Percentiles rank a stretch among this genome's conserved stretches.
phyloP scores from a whole-genome alignment of 2,329 filamentous ascomycete species.

The Cytospora piceicola region DNA sequence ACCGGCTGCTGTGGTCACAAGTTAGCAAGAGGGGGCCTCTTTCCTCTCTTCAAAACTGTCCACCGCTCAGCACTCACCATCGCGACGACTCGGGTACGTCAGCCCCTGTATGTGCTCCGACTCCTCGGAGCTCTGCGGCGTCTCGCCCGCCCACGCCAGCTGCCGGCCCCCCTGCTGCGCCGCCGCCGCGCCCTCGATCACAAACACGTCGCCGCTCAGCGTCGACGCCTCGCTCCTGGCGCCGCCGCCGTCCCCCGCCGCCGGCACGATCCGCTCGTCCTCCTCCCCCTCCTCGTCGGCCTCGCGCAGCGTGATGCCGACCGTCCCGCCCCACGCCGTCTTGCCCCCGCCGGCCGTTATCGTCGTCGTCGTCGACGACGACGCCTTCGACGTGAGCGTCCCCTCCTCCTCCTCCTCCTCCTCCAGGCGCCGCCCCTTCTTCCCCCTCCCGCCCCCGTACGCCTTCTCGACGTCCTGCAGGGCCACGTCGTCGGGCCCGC shows the following conservation, averaged over 20 bases:
- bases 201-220: slow-evolving; percentile 42
- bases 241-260: too few relatives aligned
- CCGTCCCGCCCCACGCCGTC: slow-evolving; percentile 3
- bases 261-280: too few relatives aligned
- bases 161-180: slow-evolving; percentile 22
- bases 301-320: slow-evolving; percentile 33
- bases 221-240: slow-evolving; percentile 31
- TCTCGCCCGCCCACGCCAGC: slow-evolving; percentile 28
- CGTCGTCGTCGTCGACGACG: too few relatives aligned
- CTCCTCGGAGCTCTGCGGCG: slow-evolving; percentile 35
- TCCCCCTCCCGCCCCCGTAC: too few relatives aligned
- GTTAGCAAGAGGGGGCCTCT: background rate
- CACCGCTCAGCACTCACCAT: slow-evolving; percentile 9
- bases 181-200: slow-evolving; percentile 41
- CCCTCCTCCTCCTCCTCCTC: too few relatives aligned
- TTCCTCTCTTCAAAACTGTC: background rate
- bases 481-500: slow-evolving; percentile 44
- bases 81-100: slow-evolving; percentile 7
- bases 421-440: too few relatives aligned
- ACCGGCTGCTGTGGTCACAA: background rate
- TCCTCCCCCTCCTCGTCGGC: slow-evolving; percentile 27
- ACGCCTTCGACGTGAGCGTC: slow-evolving; percentile 9
- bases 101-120: slow-evolving; percentile 34
- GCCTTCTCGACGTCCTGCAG: slow-evolving; percentile 42
- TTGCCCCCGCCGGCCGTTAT: background rate